A percentile compares a stretch with the other conserved stretches of the same genome.
These are phyloP conservation scores for Thuidium tamariscinum DNA, from an alignment of 225 moss, liverwort and hornwort genomes.

Conservation along the genomic window DNA sequence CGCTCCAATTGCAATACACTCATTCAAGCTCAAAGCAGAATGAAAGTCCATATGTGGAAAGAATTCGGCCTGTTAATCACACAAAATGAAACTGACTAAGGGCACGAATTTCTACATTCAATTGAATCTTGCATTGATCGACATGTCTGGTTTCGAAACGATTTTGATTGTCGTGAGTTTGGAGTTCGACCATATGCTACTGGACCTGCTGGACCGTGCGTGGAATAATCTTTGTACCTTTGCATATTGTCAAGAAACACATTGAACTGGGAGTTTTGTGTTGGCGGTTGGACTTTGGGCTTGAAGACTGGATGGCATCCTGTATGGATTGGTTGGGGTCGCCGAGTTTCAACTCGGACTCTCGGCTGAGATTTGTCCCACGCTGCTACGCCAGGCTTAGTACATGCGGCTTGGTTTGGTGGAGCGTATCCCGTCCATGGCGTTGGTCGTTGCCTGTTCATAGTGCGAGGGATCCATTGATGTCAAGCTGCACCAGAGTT, in stretches of 20 bases:
- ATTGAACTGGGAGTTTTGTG: background rate
- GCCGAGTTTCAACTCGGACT: background rate
- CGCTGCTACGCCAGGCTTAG: background rate
- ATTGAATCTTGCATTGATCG: background rate
- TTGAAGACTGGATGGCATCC: background rate
- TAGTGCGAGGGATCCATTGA: conserved; percentile 7
- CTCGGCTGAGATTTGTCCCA: conserved; percentile 1
- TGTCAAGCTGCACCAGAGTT: background rate
- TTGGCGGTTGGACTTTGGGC: background rate
- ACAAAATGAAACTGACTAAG: background rate
- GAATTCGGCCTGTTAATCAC: background rate
- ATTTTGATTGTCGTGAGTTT: background rate
- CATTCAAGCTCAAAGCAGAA: background rate
- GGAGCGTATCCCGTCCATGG: background rate
- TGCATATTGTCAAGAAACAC: background rate
- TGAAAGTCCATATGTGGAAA: background rate
- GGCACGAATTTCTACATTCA: background rate
- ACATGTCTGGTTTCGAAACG: background rate
- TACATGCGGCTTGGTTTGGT: background rate
- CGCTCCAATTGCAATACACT: background rate
- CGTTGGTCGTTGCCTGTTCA: background rate
- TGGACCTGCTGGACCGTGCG: background rate
- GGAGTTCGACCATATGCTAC: background rate
- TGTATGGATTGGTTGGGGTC: background rate
- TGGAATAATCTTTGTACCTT: background rate